Evolutionary conservation across 2,329 filamentous ascomycete species (phyloP).

Genomic region (Knufia petricola): DNA sequence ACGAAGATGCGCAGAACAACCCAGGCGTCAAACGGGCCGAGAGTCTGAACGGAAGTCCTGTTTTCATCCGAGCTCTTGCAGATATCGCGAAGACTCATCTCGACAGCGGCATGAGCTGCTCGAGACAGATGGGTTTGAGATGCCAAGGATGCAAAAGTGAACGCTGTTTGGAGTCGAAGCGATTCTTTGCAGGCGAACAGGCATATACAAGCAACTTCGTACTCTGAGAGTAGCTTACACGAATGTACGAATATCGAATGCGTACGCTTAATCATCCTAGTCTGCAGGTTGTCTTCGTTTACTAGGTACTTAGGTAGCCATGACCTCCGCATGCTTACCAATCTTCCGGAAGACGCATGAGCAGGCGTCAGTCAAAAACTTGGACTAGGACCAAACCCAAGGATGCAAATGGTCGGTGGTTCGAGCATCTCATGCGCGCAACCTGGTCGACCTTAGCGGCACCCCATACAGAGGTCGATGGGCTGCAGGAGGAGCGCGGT

Average conservation of each 20-base stretch:
- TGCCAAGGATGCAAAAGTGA: slow-evolving; percentile 92
- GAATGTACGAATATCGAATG: background rate
- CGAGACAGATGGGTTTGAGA: slow-evolving; percentile 75
- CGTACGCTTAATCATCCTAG: background rate
- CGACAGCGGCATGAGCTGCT: slow-evolving; percentile 59
- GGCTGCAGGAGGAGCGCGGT: background rate
- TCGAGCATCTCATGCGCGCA: background rate
- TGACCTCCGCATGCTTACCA: background rate
- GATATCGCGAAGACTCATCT: slow-evolving; percentile 78
- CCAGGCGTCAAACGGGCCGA: slow-evolving; percentile 81
- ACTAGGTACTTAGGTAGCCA: background rate
- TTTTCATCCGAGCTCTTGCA: slow-evolving; percentile 84
- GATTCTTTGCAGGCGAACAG: slow-evolving; percentile 47
- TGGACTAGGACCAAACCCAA: too few relatives aligned
- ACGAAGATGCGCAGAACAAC: slow-evolving; percentile 58
- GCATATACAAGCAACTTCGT: slow-evolving; percentile 6
- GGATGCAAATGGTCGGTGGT: too few relatives aligned
- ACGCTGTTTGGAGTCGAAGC: slow-evolving; percentile 64
- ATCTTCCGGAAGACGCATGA: background rate
- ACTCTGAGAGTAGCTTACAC: background rate
- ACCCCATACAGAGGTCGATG: too few relatives aligned
- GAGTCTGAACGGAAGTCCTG: slow-evolving; percentile 78
- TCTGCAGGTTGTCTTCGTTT: background rate
- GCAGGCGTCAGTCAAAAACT: too few relatives aligned
- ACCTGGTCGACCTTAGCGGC: background rate